Percentiles rank a stretch among this genome's conserved stretches.
phyloP scores from a whole-genome alignment of 2,329 filamentous ascomycete species.

The Ascochyta fabae region DNA sequence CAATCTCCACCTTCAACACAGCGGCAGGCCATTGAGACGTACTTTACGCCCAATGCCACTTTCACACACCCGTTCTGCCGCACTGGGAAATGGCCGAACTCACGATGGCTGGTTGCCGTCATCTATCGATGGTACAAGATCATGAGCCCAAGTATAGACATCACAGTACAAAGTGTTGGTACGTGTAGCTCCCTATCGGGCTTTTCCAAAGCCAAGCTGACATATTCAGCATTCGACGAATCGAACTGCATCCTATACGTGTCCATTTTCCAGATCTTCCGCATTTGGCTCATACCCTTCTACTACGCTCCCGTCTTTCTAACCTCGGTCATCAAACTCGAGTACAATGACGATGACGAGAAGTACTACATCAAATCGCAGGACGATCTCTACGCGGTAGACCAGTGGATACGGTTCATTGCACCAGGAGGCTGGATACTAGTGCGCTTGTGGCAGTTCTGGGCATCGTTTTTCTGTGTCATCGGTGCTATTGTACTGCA shows the following conservation, averaged over 20 bases:
- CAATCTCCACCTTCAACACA: conserved; percentile 72
- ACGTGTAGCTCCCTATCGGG: conserved; percentile 15
- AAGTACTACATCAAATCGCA: conserved; percentile 77
- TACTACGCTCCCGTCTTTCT: conserved; percentile 72
- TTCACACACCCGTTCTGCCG: conserved; percentile 82
- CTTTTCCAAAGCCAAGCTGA: background rate
- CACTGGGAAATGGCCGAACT: conserved; percentile 66
- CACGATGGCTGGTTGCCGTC: conserved; percentile 68
- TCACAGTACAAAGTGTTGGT: conserved; percentile 69
- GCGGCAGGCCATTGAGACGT: conserved; percentile 68
- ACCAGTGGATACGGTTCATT: conserved; percentile 77
- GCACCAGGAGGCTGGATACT: conserved; percentile 63
- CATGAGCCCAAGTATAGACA: conserved; percentile 73
- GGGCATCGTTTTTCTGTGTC: conserved; percentile 69
- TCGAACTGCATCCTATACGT: conserved; percentile 73
- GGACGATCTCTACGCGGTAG: conserved; percentile 81
- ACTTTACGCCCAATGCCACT: conserved; percentile 73
- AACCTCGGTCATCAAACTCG: conserved; percentile 70
- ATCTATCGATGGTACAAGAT: conserved; percentile 81
- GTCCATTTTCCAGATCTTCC: conserved; percentile 75
- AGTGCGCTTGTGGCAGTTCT: conserved; percentile 68
- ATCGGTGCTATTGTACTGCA: conserved; percentile 60
- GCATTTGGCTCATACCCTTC: conserved; percentile 78
- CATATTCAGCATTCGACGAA: conserved; percentile 69
- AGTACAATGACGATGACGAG: conserved; percentile 49